Base-by-base conservation (phyloP, 352 stramenopile genomes). In the Stramenopiles sp. region DNA sequence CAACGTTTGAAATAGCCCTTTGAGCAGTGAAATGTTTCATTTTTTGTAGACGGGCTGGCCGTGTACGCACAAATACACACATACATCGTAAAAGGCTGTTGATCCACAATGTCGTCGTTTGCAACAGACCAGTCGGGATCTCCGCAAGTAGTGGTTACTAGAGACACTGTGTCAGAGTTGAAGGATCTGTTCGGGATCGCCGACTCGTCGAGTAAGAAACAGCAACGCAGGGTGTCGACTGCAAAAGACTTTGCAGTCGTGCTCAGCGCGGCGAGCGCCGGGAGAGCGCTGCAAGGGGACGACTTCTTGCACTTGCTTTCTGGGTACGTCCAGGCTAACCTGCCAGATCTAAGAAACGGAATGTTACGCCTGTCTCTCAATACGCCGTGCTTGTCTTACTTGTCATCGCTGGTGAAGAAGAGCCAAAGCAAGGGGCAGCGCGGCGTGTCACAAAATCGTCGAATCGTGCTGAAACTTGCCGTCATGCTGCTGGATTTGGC, bases 361-460 rank as follows among this genome's bases (percentile, higher is more conserved):
- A 63, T 63, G 43, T 63, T 63, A 63, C 12, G 43, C 12, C 25
- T 63, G 43, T 63, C 43, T 63, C 25, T 63, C 12, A 63, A 63
- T 63, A 63, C 43, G 43, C 43, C 43, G 25, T 63, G 43, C 25
- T 63, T 63, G 25, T 63, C 43, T 63, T 63, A 63, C 43, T 63
- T 63, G 43, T 18, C 43, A 12, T 63, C 43, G 25, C 43, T 63
- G 12, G 43, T 63, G 43, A 63, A 63, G 25, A 63, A 63, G 25
- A 63, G 43, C 43, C 43, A 25, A 18, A 63, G 25, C 12, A 63
- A 63, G 25, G 43, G 12, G 12, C 12, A 63, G 12, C 43, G 25
- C 12, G 43, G 12, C 25, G 43, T 63, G 12, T 63, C 43, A 18
- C 43, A 63, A 63, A 63, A 63, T 63, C 43, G 43, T 63, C 43